phyloP scores from a whole-genome alignment of 1,139 yeast genomes.

The Saccharomyces hybrid region DNA sequence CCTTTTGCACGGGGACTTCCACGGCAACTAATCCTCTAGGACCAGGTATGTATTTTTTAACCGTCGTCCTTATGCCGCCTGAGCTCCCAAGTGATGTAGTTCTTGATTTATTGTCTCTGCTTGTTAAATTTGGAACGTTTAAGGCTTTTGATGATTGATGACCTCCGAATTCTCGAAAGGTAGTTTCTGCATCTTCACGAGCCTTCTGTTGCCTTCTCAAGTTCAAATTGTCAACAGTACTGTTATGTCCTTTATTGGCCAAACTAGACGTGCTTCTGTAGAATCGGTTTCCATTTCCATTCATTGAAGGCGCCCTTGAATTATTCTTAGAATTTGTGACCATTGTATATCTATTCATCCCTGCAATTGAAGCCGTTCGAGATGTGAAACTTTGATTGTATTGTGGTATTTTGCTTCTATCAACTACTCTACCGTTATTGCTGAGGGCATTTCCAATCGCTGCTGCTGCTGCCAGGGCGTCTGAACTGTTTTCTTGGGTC shows the following conservation, averaged over 20 bases:
- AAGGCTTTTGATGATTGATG: not conserved
- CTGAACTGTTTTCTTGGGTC: conserved; percentile 18
- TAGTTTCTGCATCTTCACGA: not conserved
- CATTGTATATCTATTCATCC: not conserved
- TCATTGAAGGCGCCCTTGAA: conserved; percentile 7
- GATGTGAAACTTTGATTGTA: conserved; percentile 8
- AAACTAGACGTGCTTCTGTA: not conserved
- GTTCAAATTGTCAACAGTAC: not conserved
- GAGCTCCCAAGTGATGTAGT: not conserved
- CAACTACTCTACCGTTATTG: conserved; percentile 21
- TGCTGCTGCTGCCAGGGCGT: conserved; percentile 41
- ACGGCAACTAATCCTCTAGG: conserved; percentile 40
- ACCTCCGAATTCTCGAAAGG: not conserved
- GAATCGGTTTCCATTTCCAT: conserved; percentile 4
- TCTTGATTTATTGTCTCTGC: conserved; percentile 7
- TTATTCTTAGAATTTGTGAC: not conserved
- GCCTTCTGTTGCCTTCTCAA: not conserved
- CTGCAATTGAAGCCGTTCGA: not conserved
- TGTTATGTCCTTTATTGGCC: conserved; percentile 3
- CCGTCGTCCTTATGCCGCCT: conserved; percentile 25
- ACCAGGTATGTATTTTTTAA: conserved; percentile 42
- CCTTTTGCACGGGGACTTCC: conserved; percentile 38
- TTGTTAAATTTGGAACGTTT: conserved; percentile 1
- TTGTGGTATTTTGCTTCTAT: conserved; percentile 20
- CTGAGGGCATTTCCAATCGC: conserved; percentile 34